A percentile compares a stretch with the other conserved stretches of the same genome.
phyloP scores from a whole-genome alignment of 768 basidiomycete genomes.

The Psilocybe azurescens region DNA sequence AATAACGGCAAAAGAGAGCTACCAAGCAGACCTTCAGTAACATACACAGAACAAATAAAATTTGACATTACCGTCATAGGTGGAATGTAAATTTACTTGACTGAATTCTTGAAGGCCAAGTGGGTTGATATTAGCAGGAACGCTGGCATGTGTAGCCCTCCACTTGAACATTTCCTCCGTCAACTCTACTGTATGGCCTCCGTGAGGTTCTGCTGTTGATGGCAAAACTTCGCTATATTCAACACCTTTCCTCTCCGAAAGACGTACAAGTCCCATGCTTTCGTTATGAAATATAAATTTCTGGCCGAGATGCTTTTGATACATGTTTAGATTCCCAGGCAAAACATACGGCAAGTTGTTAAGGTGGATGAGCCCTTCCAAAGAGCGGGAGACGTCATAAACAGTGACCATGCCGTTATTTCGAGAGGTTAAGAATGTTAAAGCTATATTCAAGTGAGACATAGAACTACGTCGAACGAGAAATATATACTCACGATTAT shows the following conservation, averaged over 20 bases:
- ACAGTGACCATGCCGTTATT: slow-evolving; percentile 62
- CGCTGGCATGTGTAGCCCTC: slow-evolving; percentile 27
- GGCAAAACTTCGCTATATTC: slow-evolving; percentile 44
- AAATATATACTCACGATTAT: slow-evolving; percentile 35
- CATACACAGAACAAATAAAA: background rate
- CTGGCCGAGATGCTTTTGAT: slow-evolving; percentile 34
- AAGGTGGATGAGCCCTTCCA: slow-evolving; percentile 48
- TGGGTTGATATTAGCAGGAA: slow-evolving; percentile 44
- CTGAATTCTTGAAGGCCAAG: slow-evolving; percentile 49
- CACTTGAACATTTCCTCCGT: slow-evolving; percentile 44
- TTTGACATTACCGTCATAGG: slow-evolving; percentile 57
- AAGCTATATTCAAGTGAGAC: slow-evolving; percentile 37
- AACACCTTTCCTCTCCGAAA: slow-evolving; percentile 54
- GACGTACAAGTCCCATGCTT: slow-evolving; percentile 44
- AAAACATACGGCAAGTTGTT: slow-evolving; percentile 51
- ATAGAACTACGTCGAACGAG: background rate
- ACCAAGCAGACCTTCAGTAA: slow-evolving; percentile 6
- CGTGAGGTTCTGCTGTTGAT: slow-evolving; percentile 18
- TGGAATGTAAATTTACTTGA: slow-evolving; percentile 52
- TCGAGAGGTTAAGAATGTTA: slow-evolving; percentile 65
- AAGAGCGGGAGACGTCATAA: slow-evolving; percentile 61
- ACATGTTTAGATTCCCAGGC: slow-evolving; percentile 30
- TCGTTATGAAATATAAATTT: slow-evolving; percentile 37
- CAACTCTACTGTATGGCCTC: slow-evolving; percentile 37
- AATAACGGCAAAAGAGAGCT: slow-evolving; percentile 46